Percentiles rank a stretch among this genome's conserved stretches.
phyloP scores from a whole-genome alignment of 208 protist genomes.

The Crithidia mellificae region DNA sequence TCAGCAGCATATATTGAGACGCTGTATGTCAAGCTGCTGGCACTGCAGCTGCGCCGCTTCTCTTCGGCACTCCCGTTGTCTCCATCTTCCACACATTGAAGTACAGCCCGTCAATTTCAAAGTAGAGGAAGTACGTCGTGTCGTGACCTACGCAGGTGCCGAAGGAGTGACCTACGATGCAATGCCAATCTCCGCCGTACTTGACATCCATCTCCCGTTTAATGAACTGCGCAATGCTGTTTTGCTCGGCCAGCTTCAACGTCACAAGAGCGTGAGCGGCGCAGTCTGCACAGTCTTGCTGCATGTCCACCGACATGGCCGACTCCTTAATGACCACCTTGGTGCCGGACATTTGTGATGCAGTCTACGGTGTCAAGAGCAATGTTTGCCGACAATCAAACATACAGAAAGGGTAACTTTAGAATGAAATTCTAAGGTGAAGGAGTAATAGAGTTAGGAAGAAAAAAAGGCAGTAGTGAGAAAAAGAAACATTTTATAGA shows the following conservation, averaged over 20 bases:
- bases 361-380: too few relatives aligned
- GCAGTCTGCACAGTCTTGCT: conserved; percentile 90
- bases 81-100: conserved; percentile 97
- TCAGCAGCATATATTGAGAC: too few relatives aligned
- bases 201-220: conserved; percentile 99
- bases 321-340: conserved; percentile 74
- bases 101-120: conserved; percentile 98
- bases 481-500: too few relatives aligned
- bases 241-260: conserved; percentile 89
- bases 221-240: conserved; percentile 99
- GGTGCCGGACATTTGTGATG: conserved; percentile 65
- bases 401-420: too few relatives aligned
- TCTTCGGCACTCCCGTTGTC: conserved; percentile 23
- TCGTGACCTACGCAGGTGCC: conserved; percentile 99
- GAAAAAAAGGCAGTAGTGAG: too few relatives aligned
- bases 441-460: too few relatives aligned
- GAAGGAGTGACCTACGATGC: conserved; percentile 99
- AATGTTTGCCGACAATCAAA: too few relatives aligned
- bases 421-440: too few relatives aligned
- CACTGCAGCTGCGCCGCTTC: neutral
- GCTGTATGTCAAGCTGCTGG: neutral
- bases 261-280: conserved; percentile 65
- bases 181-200: conserved; percentile 99
- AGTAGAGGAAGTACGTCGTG: conserved; percentile 98
- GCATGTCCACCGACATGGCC: conserved; percentile 77